These are phyloP conservation scores for Aspergillus melleus DNA, from an alignment of 2,329 filamentous ascomycete species.

Conservation along the genomic window DNA sequence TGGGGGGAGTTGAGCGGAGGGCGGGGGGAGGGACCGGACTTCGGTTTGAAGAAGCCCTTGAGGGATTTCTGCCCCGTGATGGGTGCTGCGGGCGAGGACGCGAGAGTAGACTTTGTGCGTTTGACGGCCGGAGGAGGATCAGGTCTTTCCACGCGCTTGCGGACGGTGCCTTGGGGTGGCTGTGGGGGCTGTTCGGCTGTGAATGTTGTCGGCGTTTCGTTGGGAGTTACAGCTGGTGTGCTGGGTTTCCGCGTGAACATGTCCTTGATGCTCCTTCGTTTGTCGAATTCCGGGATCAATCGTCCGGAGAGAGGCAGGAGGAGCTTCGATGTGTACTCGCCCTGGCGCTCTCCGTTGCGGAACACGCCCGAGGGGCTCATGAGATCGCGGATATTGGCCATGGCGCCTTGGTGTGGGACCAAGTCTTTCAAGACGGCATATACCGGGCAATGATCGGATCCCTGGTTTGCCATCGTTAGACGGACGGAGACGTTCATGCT, in stretches of 20 bases:
- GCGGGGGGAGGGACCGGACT: slow-evolving; percentile 30
- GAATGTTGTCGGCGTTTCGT: neutral
- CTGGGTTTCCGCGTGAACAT: slow-evolving; percentile 74
- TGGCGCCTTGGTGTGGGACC: slow-evolving; percentile 53
- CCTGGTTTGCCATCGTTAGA: slow-evolving; percentile 46
- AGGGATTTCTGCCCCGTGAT: slow-evolving; percentile 62
- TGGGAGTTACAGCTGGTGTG: neutral
- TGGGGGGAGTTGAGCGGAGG: neutral
- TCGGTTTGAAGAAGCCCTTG: slow-evolving; percentile 77
- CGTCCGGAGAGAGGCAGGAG: slow-evolving; percentile 75
- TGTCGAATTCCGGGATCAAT: slow-evolving; percentile 83
- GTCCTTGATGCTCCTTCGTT: slow-evolving; percentile 80
- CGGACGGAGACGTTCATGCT: neutral
- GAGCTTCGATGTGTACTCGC: slow-evolving; percentile 66
- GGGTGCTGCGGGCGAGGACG: slow-evolving; percentile 20
- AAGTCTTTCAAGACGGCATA: slow-evolving; percentile 71
- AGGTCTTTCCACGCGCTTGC: slow-evolving; percentile 42
- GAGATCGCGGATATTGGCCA: slow-evolving; percentile 64
- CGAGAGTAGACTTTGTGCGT: slow-evolving; percentile 49
- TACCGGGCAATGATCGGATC: slow-evolving; percentile 95
- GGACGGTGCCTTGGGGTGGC: slow-evolving; percentile 19
- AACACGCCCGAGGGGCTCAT: slow-evolving; percentile 79
- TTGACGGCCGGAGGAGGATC: slow-evolving; percentile 43
- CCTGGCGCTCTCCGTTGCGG: slow-evolving; percentile 61
- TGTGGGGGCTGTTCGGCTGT: neutral